Evolutionary conservation across 2,329 filamentous ascomycete species (phyloP), one percentile per base, ranked within the genome.

Genomic region (Diatrype stigma): DNA sequence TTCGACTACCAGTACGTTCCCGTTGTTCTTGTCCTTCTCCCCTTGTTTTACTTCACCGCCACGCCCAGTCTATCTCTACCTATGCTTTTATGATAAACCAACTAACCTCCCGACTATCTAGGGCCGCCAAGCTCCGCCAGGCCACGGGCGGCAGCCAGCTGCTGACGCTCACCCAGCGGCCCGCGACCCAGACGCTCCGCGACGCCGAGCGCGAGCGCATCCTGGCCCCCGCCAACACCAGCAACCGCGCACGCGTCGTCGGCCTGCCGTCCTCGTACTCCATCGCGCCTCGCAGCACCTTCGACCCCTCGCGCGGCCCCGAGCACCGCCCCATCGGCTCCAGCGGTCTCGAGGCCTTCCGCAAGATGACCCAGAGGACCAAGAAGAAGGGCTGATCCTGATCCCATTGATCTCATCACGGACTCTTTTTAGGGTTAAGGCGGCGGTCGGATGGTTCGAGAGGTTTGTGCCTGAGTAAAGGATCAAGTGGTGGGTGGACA

Each of bases 261-360:
- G 78, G 77, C 42, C 67, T 82, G 37, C 80, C 80, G 1, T 73
- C 76, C 46, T 79, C 77, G 59, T 84, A 84, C 64, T 81, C 77
- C 7, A 77, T 84, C 56, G 81, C 81, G 8, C 81, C 81, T 5
- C 77, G 76, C 63, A 86, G 82, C 65, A 85, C 79, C 0, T 85
- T 83, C 58, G 80, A 83, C 57, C 74, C 77, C 19, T 69, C 68
- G 26, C 71, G 73, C 38, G 73, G 70, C 3, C 68, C 74, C 6
- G 80, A 82, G 56, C 80, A 80, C 56, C 74, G 80, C 40, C 83
- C 83, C 11, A 79, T 86, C 55, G 83, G 83, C 47, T 77, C 82
- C n/a, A 76, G 76, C 54, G 83, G 82, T 52, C 73, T 82, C 66
- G 82, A 85, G 57, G 82, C 83, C 1, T 86, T 86, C 70, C 75